These are phyloP conservation scores for Xylariales sp. DNA, from an alignment of 2,329 filamentous ascomycete species.

Conservation along the genomic window DNA sequence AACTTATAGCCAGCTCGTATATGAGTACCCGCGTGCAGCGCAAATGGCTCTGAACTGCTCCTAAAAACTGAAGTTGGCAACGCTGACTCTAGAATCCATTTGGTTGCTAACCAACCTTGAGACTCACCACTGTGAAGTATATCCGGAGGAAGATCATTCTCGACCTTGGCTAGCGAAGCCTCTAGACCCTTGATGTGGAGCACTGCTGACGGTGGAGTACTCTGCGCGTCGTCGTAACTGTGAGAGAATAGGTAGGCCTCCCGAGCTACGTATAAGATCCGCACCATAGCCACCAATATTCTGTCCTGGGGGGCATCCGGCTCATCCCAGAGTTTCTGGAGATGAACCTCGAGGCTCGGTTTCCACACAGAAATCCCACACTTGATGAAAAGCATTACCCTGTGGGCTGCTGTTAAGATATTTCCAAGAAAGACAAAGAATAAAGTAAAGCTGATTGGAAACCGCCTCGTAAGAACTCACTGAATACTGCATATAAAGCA, in stretches of 20 bases:
- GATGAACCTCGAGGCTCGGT: conserved; percentile 52
- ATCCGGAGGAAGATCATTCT: conserved; percentile 15
- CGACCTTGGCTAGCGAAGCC: conserved; percentile 19
- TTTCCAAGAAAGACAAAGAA: no score
- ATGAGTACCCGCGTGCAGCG: no score
- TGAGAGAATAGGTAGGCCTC: conserved; percentile 17
- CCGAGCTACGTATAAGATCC: conserved; percentile 16
- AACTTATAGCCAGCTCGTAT: conserved; percentile 29
- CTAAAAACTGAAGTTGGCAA: conserved; percentile 29
- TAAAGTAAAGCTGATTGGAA: no score
- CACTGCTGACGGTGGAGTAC: conserved; percentile 10
- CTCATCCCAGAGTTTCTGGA: conserved; percentile 39
- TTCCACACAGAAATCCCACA: conserved; percentile 43
- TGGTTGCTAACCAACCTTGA: no score
- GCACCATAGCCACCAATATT: conserved; percentile 33
- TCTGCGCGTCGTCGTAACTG: no score
- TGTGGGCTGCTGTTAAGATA: no score
- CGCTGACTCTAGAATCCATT: no score
- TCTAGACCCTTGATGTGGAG: conserved; percentile 25
- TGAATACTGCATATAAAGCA: no score
- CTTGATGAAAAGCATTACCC: conserved; percentile 19
- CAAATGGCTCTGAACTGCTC: conserved; percentile 27
- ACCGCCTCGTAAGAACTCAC: no score
- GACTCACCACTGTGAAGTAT: conserved; percentile 24
- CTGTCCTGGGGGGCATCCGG: conserved; percentile 45